Conservation (phyloP, 2,329 filamentous ascomycete genomes). For the Paraconiothyrium brasiliense region DNA sequence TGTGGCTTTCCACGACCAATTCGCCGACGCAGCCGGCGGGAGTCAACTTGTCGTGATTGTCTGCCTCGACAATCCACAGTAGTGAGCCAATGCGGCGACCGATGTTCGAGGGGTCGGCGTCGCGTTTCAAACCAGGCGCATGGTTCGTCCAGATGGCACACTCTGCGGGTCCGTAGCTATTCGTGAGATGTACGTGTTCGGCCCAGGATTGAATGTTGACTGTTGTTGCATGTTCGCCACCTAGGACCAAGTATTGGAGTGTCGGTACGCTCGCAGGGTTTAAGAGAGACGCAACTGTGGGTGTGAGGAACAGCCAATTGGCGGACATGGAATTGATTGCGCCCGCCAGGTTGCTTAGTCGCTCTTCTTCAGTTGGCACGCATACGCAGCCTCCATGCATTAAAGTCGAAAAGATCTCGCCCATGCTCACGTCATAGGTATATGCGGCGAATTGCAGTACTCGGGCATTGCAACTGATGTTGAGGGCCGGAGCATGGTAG, state of each 20-base stretch:
- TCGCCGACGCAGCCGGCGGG: conserved; percentile 30
- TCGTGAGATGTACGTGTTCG: conserved; percentile 17
- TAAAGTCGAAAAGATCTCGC: conserved; percentile 61
- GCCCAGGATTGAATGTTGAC: conserved; percentile 28
- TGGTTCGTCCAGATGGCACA: conserved; percentile 1
- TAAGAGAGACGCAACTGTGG: conserved; percentile 61
- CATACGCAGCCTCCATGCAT: conserved; percentile 58
- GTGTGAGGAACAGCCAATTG: conserved; percentile 58
- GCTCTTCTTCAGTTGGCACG: conserved; percentile 62
- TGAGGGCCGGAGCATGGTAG: not conserved
- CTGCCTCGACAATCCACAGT: conserved; percentile 32
- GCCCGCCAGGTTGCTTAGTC: conserved; percentile 59
- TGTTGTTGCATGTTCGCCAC: conserved; percentile 49
- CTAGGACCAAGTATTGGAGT: conserved; percentile 51
- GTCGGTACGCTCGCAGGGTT: conserved; percentile 52
- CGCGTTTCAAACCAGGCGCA: not conserved
- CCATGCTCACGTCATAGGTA: conserved; percentile 61
- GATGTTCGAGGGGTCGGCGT: conserved; percentile 41
- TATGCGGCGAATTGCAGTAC: conserved; percentile 44
- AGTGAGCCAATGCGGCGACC: conserved; percentile 43
- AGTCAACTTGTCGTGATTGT: conserved; percentile 24
- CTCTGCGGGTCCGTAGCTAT: conserved; percentile 26
- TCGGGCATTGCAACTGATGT: not conserved
- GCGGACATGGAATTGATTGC: conserved; percentile 34
- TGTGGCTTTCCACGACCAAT: conserved; percentile 30